Evolutionary conservation across 371 early-diverging fungal species (phyloP).

Genomic region (Mucor piriformis): DNA sequence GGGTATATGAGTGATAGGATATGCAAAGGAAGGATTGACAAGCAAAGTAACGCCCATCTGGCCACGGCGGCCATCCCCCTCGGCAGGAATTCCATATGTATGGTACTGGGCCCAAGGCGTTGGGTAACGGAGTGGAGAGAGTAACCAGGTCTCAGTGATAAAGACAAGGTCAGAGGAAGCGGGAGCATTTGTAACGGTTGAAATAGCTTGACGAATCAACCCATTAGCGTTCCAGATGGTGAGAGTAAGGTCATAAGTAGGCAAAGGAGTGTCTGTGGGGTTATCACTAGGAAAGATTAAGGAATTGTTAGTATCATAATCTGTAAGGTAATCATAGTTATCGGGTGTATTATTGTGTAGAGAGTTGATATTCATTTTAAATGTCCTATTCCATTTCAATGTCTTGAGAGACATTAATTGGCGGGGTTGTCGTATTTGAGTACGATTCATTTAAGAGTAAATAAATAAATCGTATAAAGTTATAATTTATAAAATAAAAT

Average conservation of each 20-base stretch:
- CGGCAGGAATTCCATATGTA: slow-evolving; percentile 7
- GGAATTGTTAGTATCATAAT: no score
- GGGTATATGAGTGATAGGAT: neutral
- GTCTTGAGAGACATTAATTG: no score
- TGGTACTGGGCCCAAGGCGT: slow-evolving; percentile 22
- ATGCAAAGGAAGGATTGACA: neutral
- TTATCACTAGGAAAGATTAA: no score
- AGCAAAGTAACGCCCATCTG: slow-evolving; percentile 5
- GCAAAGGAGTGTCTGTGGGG: no score
- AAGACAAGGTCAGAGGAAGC: slow-evolving; percentile 1
- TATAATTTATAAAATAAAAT: no score
- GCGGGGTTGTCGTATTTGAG: no score
- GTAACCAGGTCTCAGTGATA: slow-evolving; percentile 11
- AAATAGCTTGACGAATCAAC: neutral
- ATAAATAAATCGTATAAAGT: no score
- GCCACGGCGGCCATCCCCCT: neutral
- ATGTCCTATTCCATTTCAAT: no score
- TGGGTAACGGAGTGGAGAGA: slow-evolving; percentile 1
- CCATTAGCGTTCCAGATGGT: slow-evolving; percentile 16
- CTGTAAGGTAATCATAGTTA: no score
- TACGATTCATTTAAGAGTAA: no score
- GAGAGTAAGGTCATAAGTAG: neutral
- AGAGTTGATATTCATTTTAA: no score
- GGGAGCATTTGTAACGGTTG: neutral
- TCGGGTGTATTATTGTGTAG: no score